These are phyloP conservation scores for Collybia mongolica DNA, from an alignment of 768 basidiomycete genomes.

Conservation along the genomic window DNA sequence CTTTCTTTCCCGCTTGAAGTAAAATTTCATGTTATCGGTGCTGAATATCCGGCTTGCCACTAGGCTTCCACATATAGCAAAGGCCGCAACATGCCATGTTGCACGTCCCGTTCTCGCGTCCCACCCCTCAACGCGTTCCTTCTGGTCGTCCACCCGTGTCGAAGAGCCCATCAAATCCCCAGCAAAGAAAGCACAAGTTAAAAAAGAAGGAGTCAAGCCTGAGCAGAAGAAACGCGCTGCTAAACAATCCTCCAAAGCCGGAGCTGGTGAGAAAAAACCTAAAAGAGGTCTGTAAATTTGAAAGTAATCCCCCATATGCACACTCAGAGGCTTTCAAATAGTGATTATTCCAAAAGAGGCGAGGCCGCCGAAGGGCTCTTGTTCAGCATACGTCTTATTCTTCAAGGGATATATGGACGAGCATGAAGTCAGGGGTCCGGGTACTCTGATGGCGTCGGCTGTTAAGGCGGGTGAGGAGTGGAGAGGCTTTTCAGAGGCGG, in stretches of 20 bases:
- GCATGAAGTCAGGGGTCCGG: too few relatives aligned
- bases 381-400: conserved; percentile 1
- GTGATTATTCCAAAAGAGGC: conserved; percentile 1
- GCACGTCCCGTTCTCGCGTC: conserved; percentile 5
- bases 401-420: not conserved
- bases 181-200: not conserved
- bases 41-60: conserved; percentile 8
- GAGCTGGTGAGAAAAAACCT: not conserved
- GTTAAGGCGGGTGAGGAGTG: conserved; percentile 17
- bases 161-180: conserved; percentile 5
- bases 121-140: conserved; percentile 14
- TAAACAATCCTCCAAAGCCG: not conserved
- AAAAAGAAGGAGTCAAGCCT: not conserved
- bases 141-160: conserved; percentile 12
- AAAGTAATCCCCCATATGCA: not conserved
- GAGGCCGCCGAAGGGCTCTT: not conserved
- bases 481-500: conserved; percentile 25
- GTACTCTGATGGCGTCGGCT: not conserved
- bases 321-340: not conserved
- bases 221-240: not conserved
- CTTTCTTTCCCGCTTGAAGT: not conserved
- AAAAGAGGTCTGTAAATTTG: conserved; percentile 1
- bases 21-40: conserved; percentile 10
- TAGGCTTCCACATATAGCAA: conserved; percentile 4
- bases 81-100: not conserved